Base-by-base conservation (phyloP, 257 asterid species). In the Fraxinus cuspidata region DNA sequence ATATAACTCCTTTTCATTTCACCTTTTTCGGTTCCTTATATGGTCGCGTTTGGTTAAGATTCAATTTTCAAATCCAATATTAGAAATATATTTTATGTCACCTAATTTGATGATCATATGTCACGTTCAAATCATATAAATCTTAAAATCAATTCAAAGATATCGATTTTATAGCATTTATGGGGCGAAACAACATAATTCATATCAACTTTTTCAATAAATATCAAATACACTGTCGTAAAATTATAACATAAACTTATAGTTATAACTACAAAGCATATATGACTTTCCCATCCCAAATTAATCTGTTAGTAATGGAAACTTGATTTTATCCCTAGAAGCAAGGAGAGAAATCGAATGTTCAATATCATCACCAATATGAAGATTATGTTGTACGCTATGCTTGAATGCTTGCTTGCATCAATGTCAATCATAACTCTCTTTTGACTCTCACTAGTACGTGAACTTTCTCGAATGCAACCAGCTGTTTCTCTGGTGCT, bases 381-480 rank as follows among this genome's bases (percentile, higher is more conserved):
- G 97, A 42, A 94, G 85, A 70, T 60, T 85, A 53, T 88, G 18
- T 60, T 67, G 51, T 94, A 97, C 38, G 85, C 97, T 6, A 84
- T 73, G 51, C 95, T 92, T 5, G 92, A 38, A 53, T 94, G 99
- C 32, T 83, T 84, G 77, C 97, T 92, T 0, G 85, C 84, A 47
- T 92, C 81, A 2, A 94, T 70, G 0, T 79, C 35, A 23, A 92
- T 31, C n/a, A 8, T 72, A 0, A 90, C 76, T 3, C 82, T 87
- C 51, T 86, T 83, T 37, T 87, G 87, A 28, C 88, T 40, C 23
- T 86, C 84, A 0, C 85, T 78, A 73, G 0, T 16, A 92, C 82
- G 66, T 91, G 89, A 77, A 90, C 84, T 81, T 89, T 94, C 78
- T 92, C 90, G 44, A 94, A 94, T 1, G 91, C 92, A 6, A 92